phyloP scores from a whole-genome alignment of 2,329 filamentous ascomycete species.

The Cercospora zeina region DNA sequence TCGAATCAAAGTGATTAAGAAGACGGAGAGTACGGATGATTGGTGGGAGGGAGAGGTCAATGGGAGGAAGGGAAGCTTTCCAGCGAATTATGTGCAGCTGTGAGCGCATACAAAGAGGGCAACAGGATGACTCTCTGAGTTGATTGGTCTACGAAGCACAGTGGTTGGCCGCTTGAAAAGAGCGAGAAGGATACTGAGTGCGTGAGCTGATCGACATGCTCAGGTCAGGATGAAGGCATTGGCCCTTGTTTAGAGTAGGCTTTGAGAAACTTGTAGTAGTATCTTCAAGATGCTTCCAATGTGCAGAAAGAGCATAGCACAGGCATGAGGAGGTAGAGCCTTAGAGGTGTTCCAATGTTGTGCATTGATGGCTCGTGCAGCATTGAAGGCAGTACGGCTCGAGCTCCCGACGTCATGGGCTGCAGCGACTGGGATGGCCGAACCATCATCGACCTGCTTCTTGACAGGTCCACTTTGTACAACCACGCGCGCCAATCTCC shows the following conservation, averaged over 20 bases:
- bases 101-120: background rate
- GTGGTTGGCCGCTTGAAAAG: background rate
- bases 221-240: background rate
- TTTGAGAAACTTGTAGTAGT: background rate
- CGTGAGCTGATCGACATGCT: background rate
- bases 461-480: constrained; percentile 15
- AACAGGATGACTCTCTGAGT: background rate
- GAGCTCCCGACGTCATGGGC: constrained; percentile 7
- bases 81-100: constrained; percentile 68
- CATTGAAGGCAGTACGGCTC: constrained; percentile 4
- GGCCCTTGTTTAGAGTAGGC: background rate
- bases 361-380: background rate
- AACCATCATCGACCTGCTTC: constrained; percentile 9
- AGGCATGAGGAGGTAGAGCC: background rate
- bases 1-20: constrained; percentile 72
- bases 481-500: constrained; percentile 3
- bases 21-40: constrained; percentile 76
- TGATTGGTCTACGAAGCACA: background rate
- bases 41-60: constrained; percentile 83
- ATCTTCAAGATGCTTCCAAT: background rate
- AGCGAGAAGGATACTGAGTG: background rate
- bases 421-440: constrained; percentile 1
- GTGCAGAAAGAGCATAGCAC: background rate
- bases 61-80: constrained; percentile 70
- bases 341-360: no score